These are phyloP conservation scores for Eutypella sp. DNA, from an alignment of 2,329 filamentous ascomycete species.

Conservation along the genomic window DNA sequence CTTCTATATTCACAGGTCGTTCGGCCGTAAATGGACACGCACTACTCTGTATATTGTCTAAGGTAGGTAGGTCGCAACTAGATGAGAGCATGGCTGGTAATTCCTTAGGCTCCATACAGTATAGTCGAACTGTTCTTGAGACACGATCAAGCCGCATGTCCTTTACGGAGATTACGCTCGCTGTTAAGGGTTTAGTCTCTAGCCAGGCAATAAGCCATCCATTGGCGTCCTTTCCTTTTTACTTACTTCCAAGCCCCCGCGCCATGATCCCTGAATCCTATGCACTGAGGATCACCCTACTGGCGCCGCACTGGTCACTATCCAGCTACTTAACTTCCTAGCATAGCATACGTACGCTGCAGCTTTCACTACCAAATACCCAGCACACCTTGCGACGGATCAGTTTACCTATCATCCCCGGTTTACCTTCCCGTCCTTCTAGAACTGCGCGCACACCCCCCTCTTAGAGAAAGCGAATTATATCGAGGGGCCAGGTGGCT, in stretches of 20 bases:
- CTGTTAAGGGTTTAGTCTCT: constrained; percentile 32
- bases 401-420: too few relatives aligned
- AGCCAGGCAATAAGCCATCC: constrained; percentile 16
- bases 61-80: not conserved
- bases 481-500: not conserved
- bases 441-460: not conserved
- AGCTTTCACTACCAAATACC: not conserved
- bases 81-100: constrained; percentile 5
- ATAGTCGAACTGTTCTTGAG: constrained; percentile 15
- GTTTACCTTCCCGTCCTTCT: not conserved
- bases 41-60: not conserved
- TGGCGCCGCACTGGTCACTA: not conserved
- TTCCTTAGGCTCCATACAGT: constrained; percentile 22
- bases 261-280: not conserved
- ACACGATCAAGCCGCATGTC: constrained; percentile 15
- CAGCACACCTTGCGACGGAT: not conserved
- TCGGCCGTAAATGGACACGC: not conserved
- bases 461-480: not conserved
- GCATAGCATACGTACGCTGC: not conserved
- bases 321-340: not conserved
- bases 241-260: not conserved
- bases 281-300: not conserved
- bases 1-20: too few relatives aligned
- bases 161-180: constrained; percentile 28
- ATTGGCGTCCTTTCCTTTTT: not conserved